Percentiles rank a stretch among this genome's conserved stretches.
Conservation (phyloP, 2,329 filamentous ascomycete genomes). For the Paecilomyces variotii region DNA sequence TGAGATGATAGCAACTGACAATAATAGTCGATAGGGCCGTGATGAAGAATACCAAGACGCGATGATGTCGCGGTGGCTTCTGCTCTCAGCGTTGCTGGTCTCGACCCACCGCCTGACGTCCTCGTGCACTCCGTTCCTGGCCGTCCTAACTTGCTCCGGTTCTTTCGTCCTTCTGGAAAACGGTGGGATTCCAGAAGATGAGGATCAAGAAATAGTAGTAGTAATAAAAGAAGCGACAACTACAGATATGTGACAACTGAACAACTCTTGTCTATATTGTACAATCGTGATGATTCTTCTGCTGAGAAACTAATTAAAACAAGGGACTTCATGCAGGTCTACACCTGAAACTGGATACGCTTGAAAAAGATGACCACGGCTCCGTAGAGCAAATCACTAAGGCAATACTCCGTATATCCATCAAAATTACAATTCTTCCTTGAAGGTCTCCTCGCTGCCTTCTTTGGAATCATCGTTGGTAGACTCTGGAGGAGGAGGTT, state of each 20-base stretch:
- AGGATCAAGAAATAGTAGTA: not conserved
- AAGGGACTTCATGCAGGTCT: not conserved
- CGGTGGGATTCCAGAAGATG: not conserved
- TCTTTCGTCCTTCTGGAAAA: not conserved
- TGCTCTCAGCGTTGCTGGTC: constrained; percentile 11
- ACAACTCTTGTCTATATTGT: not conserved
- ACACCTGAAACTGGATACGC: not conserved
- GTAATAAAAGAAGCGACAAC: not conserved
- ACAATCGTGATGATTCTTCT: not conserved
- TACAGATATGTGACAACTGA: no score
- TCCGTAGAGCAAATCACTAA: not conserved
- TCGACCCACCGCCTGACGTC: constrained; percentile 42
- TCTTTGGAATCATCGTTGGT: constrained; percentile 9
- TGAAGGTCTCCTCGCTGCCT: constrained; percentile 34
- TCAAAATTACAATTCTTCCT: constrained; percentile 28
- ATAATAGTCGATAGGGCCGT: not conserved
- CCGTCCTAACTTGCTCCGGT: not conserved
- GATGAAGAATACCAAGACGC: not conserved
- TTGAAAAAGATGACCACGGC: not conserved
- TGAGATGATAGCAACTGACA: not conserved
- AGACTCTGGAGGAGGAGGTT: constrained; percentile 1
- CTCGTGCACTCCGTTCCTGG: constrained; percentile 45
- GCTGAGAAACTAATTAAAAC: not conserved
- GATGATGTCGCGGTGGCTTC: not conserved
- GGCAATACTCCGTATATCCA: not conserved